Evolutionary conservation across 495 filamentous ascomycete species (phyloP).

Genomic region (Achaetomiella virescens): DNA sequence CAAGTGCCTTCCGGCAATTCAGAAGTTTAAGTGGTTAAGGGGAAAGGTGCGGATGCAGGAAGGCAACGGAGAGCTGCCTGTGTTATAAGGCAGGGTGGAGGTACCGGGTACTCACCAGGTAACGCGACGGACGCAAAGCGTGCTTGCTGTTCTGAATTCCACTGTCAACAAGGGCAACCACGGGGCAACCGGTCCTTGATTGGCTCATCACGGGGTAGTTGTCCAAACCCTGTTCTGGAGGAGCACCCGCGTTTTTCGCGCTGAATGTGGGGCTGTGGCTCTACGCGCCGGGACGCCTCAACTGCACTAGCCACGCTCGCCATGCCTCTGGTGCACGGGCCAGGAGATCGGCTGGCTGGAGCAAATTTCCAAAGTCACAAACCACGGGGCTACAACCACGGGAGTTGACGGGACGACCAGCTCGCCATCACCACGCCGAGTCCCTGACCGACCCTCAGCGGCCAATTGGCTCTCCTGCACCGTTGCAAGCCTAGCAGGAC

Average conservation of each 20-base stretch:
- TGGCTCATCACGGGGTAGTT: conserved; percentile 24
- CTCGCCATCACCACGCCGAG: not conserved
- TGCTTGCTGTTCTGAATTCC: conserved; percentile 20
- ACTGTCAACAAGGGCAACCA: conserved; percentile 44
- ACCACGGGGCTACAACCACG: not conserved
- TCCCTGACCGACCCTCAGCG: not conserved
- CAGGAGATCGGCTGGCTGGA: not conserved
- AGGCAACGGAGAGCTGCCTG: not conserved
- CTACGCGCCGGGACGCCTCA: conserved; percentile 11
- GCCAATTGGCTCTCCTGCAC: conserved; percentile 11
- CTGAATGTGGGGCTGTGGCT: conserved; percentile 18
- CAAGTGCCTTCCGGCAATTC: not conserved
- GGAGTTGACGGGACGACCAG: conserved; percentile 4
- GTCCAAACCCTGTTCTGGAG: conserved; percentile 8
- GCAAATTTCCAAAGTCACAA: conserved; percentile 17
- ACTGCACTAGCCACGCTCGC: conserved; percentile 2
- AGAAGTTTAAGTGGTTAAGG: not conserved
- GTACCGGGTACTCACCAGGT: conserved; percentile 20
- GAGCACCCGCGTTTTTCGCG: conserved; percentile 29
- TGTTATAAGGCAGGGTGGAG: conserved; percentile 20
- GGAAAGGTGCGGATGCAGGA: not conserved
- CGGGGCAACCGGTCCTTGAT: conserved; percentile 41
- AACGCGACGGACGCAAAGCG: conserved; percentile 27
- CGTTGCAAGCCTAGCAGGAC: not conserved
- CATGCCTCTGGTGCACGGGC: conserved; percentile 4